Evolutionary conservation across 306 rosid genomes (phyloP).

Genomic region (Dryas drummondii): DNA sequence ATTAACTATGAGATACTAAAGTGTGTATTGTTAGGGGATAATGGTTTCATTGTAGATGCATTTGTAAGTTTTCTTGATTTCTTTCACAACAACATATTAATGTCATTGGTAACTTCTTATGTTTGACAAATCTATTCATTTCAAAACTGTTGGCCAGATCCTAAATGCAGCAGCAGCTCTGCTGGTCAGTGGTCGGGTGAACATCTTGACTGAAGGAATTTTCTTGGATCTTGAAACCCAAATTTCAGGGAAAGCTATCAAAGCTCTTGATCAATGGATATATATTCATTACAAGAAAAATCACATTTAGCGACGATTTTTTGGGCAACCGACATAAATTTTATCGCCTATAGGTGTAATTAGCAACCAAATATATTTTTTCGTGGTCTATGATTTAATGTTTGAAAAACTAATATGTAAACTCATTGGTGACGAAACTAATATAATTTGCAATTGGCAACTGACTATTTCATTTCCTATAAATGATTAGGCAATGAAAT

Average conservation of each 20-base stretch:
- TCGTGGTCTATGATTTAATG: too few species aligned
- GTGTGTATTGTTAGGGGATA: slow-evolving; percentile 81
- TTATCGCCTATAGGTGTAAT: too few species aligned
- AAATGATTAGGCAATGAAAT: too few species aligned
- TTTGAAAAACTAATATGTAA: too few species aligned
- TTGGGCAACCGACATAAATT: too few species aligned
- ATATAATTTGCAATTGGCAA: too few species aligned
- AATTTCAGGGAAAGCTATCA: slow-evolving; percentile 69
- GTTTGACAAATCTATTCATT: background rate
- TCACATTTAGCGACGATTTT: too few species aligned
- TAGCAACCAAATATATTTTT: too few species aligned
- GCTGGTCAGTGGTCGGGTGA: slow-evolving; percentile 62
- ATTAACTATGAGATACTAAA: slow-evolving; percentile 56
- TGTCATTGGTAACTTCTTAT: background rate
- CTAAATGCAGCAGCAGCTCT: slow-evolving; percentile 90
- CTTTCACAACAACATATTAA: slow-evolving; percentile 7
- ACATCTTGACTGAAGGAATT: slow-evolving; percentile 66
- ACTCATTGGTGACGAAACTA: too few species aligned
- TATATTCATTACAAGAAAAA: too few species aligned
- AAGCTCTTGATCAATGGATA: slow-evolving; percentile 67
- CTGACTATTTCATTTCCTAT: too few species aligned
- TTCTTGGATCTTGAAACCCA: slow-evolving; percentile 71
- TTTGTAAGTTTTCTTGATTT: slow-evolving; percentile 47
- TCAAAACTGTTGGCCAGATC: slow-evolving; percentile 47
- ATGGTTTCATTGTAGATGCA: slow-evolving; percentile 79